Conservation (phyloP, 257 asterid species). For the Rauvolfia tetraphylla region DNA sequence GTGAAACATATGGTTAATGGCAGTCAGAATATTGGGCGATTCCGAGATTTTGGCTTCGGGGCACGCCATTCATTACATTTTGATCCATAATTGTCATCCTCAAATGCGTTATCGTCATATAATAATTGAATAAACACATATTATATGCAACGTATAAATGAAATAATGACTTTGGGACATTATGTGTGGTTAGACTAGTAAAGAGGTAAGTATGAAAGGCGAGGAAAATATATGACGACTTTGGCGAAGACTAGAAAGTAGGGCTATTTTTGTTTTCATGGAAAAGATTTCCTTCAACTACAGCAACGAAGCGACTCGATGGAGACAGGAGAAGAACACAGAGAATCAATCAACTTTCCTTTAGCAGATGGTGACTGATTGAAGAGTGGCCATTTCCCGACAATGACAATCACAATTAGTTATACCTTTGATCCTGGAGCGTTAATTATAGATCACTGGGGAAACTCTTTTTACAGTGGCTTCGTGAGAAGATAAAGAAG, state of each 20-base stretch:
- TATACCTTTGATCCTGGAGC: neutral
- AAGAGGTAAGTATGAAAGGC: too few relatives aligned
- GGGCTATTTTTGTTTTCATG: neutral
- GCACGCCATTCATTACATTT: neutral
- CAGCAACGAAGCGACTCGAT: slow-evolving; percentile 1
- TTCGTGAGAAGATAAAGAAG: too few relatives aligned
- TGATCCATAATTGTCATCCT: neutral
- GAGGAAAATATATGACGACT: too few relatives aligned
- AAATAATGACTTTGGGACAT: too few relatives aligned
- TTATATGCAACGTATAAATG: too few relatives aligned
- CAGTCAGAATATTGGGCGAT: slow-evolving; percentile 1
- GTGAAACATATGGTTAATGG: slow-evolving; percentile 9
- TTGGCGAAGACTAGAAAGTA: neutral
- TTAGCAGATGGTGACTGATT: neutral
- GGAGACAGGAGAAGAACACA: neutral
- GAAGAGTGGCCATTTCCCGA: neutral
- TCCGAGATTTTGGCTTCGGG: neutral
- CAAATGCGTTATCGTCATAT: too few relatives aligned
- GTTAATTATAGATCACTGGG: too few relatives aligned
- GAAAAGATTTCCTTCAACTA: slow-evolving; percentile 2
- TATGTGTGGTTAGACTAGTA: too few relatives aligned
- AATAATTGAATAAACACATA: neutral
- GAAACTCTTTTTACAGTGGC: too few relatives aligned
- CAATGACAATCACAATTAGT: neutral
- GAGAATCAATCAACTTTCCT: neutral